Conservation (phyloP, 164 flowering plant genomes). For the Piper longum region DNA sequence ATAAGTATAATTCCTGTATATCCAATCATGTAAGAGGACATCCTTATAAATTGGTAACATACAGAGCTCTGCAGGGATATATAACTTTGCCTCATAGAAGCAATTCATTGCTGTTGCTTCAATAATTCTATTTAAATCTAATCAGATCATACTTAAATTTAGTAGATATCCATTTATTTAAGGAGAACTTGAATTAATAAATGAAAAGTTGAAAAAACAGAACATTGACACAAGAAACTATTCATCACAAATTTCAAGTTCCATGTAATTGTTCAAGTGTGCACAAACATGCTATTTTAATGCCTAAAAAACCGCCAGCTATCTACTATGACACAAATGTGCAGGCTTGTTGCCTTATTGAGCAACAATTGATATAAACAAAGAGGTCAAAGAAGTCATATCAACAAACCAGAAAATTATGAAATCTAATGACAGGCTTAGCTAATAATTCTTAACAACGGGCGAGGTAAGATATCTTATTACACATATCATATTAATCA, state of each 20-base stretch:
- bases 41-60: neutral
- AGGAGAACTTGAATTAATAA: neutral
- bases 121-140: no score
- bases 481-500: no score
- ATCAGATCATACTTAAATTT: neutral
- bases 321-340: neutral
- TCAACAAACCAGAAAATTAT: no score
- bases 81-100: neutral
- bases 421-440: no score
- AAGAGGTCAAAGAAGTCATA: no score
- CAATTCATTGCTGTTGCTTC: neutral
- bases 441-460: no score
- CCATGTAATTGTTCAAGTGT: neutral
- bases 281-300: no score
- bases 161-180: neutral
- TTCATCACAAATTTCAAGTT: neutral
- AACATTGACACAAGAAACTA: no score
- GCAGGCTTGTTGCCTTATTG: neutral
- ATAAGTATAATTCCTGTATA: slow-evolving; percentile 72
- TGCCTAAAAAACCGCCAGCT: neutral
- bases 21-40: neutral
- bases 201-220: neutral
- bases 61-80: neutral
- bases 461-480: no score
- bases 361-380: no score